A percentile compares a stretch with the other conserved stretches of the same genome.
Conservation (phyloP, 2,329 filamentous ascomycete species). For the Pyricularia pennisetigena region DNA sequence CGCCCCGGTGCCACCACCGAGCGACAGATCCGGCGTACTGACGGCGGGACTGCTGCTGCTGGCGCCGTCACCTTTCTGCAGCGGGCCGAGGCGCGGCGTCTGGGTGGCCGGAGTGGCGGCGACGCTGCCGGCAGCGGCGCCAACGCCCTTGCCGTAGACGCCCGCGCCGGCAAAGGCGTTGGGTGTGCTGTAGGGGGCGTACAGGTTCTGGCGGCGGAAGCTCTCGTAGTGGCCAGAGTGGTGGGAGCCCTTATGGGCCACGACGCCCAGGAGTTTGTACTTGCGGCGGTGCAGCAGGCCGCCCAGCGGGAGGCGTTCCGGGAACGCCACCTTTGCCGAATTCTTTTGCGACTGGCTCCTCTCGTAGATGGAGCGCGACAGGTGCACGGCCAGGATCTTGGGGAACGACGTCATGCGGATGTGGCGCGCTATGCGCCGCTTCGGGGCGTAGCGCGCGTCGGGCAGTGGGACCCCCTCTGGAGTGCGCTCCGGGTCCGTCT, state of each 20-base stretch:
- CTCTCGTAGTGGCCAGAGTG: slow-evolving; percentile 97
- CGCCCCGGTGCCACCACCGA: slow-evolving; percentile 11
- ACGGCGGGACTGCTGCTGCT: slow-evolving; percentile 28
- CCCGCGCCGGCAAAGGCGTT: slow-evolving; percentile 39
- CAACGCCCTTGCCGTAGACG: not conserved
- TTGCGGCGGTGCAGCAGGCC: slow-evolving; percentile 66
- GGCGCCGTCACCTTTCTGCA: slow-evolving; percentile 13
- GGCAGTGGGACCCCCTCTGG: slow-evolving; percentile 67
- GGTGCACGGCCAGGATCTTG: slow-evolving; percentile 81
- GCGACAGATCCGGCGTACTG: slow-evolving; percentile 37
- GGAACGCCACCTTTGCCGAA: slow-evolving; percentile 85
- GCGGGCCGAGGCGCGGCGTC: slow-evolving; percentile 33
- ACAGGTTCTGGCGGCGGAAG: slow-evolving; percentile 76
- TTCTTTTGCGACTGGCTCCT: slow-evolving; percentile 78
- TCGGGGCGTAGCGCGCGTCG: slow-evolving; percentile 63
- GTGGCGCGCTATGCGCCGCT: slow-evolving; percentile 75
- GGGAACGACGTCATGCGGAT: slow-evolving; percentile 83
- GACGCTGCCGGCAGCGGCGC: not conserved
- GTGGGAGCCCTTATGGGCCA: slow-evolving; percentile 92
- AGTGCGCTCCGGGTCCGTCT: slow-evolving; percentile 70
- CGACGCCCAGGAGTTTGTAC: slow-evolving; percentile 77
- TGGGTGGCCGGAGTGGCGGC: slow-evolving; percentile 34
- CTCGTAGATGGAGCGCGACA: slow-evolving; percentile 90
- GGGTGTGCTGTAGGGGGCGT: slow-evolving; percentile 72
- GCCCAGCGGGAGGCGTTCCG: slow-evolving; percentile 75